Evolutionary conservation across 1,284 basidiomycete species (phyloP).

Genomic region (Melampsora larici-populina): DNA sequence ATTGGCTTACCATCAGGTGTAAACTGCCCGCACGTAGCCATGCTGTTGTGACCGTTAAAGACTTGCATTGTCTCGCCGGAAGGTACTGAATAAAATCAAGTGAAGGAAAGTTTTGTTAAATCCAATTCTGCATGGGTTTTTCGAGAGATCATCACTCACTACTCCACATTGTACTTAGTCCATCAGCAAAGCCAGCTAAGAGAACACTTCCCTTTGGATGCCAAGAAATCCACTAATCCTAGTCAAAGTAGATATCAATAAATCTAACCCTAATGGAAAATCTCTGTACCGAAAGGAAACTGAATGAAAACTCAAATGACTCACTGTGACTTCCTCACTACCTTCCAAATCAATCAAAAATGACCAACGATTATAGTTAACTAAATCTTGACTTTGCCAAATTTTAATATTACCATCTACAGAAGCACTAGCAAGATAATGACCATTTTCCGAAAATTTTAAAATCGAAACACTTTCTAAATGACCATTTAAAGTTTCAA

Average conservation of each 20-base stretch:
- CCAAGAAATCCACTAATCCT: conserved; percentile 80
- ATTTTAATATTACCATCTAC: conserved; percentile 94
- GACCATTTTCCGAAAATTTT: conserved; percentile 80
- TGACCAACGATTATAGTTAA: conserved; percentile 77
- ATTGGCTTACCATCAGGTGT: conserved; percentile 71
- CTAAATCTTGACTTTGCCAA: conserved; percentile 61
- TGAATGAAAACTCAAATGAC: conserved; percentile 50
- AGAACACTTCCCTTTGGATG: conserved; percentile 89
- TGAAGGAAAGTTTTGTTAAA: not conserved
- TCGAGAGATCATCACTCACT: conserved; percentile 55
- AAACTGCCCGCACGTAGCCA: conserved; percentile 84
- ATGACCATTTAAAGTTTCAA: conserved; percentile 84
- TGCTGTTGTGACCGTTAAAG: conserved; percentile 80
- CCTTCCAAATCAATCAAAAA: conserved; percentile 88
- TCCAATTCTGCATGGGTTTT: not conserved
- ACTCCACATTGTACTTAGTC: conserved; percentile 98
- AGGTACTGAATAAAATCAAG: conserved; percentile 63
- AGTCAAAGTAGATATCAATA: not conserved
- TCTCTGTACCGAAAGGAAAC: not conserved
- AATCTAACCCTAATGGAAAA: not conserved
- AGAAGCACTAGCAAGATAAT: conserved; percentile 87
- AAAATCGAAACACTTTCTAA: conserved; percentile 80
- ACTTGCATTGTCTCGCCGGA: conserved; percentile 92
- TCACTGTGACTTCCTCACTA: conserved; percentile 87
- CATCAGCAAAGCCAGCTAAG: conserved; percentile 86